A percentile compares a stretch with the other conserved stretches of the same genome.
phyloP scores from a whole-genome alignment of 176 grass and related monocot species.

The Echinochloa phyllopogon region DNA sequence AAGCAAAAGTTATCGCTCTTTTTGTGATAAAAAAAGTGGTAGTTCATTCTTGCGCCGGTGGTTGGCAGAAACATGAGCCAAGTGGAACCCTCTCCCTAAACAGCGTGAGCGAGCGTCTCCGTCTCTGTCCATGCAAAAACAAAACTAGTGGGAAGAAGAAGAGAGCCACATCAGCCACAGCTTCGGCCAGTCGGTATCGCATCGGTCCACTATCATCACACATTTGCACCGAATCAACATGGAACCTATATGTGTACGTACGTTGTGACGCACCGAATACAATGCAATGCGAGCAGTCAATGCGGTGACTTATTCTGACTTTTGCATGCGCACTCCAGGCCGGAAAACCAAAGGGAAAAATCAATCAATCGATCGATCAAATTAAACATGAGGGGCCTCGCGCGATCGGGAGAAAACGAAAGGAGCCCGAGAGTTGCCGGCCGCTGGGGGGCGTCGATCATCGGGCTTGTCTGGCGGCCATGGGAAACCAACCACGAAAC shows the following conservation, averaged over 20 bases:
- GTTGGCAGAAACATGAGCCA: no score
- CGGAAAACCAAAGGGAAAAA: neutral
- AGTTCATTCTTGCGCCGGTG: no score
- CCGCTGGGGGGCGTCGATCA: constrained; percentile 44
- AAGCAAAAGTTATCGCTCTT: no score
- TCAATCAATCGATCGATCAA: no score
- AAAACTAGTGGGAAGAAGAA: no score
- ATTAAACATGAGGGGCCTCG: neutral
- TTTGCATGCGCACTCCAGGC: neutral
- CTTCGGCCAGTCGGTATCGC: no score
- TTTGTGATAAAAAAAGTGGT: no score
- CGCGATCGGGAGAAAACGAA: neutral
- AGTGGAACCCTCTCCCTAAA: no score
- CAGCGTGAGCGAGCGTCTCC: no score
- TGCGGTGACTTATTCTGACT: neutral
- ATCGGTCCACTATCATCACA: neutral
- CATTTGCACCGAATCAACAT: neutral
- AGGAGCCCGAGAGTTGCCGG: constrained; percentile 29
- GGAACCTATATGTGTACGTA: neutral
- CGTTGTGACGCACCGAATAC: neutral
- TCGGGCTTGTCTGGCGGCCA: constrained; percentile 38
- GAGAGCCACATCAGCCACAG: no score
- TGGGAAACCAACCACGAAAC: neutral
- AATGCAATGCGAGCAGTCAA: neutral
- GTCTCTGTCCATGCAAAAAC: no score